phyloP scores from a whole-genome alignment of 306 rosid genomes.

The Pueraria montana region DNA sequence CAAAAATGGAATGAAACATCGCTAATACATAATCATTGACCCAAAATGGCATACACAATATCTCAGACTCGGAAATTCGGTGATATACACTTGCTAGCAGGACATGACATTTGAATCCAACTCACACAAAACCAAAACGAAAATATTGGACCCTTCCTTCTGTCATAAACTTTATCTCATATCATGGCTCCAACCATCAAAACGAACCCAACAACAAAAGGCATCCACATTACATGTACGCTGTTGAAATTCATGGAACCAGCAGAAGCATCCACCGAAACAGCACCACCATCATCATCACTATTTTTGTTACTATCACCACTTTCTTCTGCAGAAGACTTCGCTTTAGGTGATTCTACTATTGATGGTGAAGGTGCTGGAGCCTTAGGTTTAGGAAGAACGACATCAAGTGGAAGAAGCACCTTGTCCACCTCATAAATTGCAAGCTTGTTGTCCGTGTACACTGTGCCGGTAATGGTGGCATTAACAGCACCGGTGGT shows the following conservation, averaged over 20 bases:
- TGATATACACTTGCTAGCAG: neutral
- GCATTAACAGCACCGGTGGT: slow-evolving; percentile 53
- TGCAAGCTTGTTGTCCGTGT: slow-evolving; percentile 61
- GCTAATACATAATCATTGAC: no score
- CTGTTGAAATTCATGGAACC: neutral
- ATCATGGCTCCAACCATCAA: neutral
- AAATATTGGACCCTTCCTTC: neutral
- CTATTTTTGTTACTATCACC: slow-evolving; percentile 12
- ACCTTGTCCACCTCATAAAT: slow-evolving; percentile 67
- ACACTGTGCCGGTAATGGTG: slow-evolving; percentile 56
- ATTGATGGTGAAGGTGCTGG: neutral
- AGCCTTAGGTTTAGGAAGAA: slow-evolving; percentile 30
- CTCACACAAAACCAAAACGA: neutral
- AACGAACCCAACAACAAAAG: neutral
- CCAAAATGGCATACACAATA: neutral
- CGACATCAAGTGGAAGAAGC: slow-evolving; percentile 63
- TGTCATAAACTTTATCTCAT: neutral
- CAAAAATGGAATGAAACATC: no score
- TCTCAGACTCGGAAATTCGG: neutral
- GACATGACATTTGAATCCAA: neutral
- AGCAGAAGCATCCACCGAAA: neutral
- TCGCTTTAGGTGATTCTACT: neutral
- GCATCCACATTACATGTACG: neutral
- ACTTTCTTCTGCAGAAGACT: neutral
- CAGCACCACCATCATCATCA: neutral